Percentiles rank a stretch among this genome's conserved stretches.
phyloP scores from a whole-genome alignment of 352 stramenopile species.

The Discostella stelligera region DNA sequence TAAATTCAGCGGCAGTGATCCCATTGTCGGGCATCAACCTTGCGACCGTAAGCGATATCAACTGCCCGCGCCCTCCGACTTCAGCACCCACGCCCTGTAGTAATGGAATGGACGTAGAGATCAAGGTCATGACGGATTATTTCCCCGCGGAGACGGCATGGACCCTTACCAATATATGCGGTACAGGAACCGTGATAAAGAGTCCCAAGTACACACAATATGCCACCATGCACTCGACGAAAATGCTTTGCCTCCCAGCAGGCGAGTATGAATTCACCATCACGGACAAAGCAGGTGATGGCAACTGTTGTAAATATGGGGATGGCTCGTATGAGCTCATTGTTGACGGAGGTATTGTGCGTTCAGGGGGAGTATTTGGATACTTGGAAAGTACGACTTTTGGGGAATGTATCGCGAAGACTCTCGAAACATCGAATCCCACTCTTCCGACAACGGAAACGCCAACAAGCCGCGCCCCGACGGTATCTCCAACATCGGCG shows the following conservation, averaged over 20 bases:
- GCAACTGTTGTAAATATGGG: background rate
- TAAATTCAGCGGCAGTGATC: background rate
- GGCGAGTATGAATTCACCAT: conserved; percentile 22
- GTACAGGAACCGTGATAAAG: background rate
- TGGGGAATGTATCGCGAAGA: conserved; percentile 13
- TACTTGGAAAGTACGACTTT: background rate
- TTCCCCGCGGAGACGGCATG: conserved; percentile 21
- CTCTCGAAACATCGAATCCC: too few relatives aligned
- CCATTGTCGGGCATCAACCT: too few relatives aligned
- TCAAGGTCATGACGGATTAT: conserved; percentile 16
- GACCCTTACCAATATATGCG: conserved; percentile 9
- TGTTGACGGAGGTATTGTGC: background rate
- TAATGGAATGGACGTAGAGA: background rate
- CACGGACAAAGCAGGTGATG: conserved; percentile 9
- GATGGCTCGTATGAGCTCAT: conserved; percentile 15
- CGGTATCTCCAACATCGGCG: too few relatives aligned
- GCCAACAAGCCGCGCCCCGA: too few relatives aligned
- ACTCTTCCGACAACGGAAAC: too few relatives aligned
- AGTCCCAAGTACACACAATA: background rate
- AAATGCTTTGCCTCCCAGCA: background rate
- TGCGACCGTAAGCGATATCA: too few relatives aligned
- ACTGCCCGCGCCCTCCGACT: too few relatives aligned
- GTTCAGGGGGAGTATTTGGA: conserved; percentile 15
- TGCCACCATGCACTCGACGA: background rate
- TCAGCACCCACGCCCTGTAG: background rate